Conservation (phyloP, 2,329 filamentous ascomycete genomes). For the Pyricularia pennisetigena region DNA sequence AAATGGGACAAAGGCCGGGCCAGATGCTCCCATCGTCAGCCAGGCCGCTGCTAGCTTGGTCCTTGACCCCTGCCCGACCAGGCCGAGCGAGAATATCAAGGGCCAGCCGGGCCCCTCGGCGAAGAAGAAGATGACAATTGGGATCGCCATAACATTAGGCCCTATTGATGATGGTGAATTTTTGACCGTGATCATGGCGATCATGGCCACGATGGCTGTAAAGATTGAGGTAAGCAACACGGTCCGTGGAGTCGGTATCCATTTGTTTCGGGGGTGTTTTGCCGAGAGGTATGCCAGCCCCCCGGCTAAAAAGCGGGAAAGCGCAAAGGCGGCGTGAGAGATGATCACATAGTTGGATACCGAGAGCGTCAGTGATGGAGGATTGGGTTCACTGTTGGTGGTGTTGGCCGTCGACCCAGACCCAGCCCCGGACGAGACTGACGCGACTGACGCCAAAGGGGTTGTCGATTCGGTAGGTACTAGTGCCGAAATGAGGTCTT, state of each 20-base stretch:
- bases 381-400: constrained; percentile 16
- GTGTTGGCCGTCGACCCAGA: constrained; percentile 25
- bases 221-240: constrained; percentile 43
- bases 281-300: constrained; percentile 50
- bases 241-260: constrained; percentile 55
- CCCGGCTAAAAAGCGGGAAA: constrained; percentile 62
- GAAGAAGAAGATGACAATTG: constrained; percentile 64
- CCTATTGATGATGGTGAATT: constrained; percentile 19
- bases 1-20: constrained; percentile 66
- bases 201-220: constrained; percentile 46
- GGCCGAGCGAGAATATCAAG: constrained; percentile 68
- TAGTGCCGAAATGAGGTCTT: constrained; percentile 34
- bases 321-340: constrained; percentile 62
- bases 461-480: constrained; percentile 15
- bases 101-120: constrained; percentile 79
- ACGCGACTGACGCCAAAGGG: constrained; percentile 30
- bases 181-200: constrained; percentile 35
- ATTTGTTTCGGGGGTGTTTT: constrained; percentile 28
- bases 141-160: constrained; percentile 42
- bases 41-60: constrained; percentile 71
- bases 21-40: constrained; percentile 66
- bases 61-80: constrained; percentile 69
- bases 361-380: constrained; percentile 35
- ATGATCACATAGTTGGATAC: constrained; percentile 60
- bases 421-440: constrained; percentile 8